phyloP scores from a whole-genome alignment of 305 asterid species.

The Solanum chacoense region DNA sequence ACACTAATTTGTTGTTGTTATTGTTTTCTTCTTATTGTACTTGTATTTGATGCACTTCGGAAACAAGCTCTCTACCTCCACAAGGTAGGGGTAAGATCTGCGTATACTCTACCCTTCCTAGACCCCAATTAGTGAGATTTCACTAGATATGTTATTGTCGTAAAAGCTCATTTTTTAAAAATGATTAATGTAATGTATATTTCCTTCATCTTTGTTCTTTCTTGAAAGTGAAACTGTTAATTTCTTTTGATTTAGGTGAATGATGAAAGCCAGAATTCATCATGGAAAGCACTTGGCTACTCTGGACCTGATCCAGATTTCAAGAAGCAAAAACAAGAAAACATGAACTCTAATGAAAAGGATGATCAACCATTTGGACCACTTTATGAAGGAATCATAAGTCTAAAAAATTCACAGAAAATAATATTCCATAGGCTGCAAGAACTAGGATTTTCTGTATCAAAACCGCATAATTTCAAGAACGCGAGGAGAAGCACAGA shows the following conservation, averaged over 20 bases:
- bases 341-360: background rate
- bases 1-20: background rate
- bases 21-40: background rate
- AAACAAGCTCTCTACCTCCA: background rate
- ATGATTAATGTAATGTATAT: background rate
- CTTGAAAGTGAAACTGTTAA: background rate
- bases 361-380: constrained; percentile 27
- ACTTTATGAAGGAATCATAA: constrained; percentile 38
- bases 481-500: background rate
- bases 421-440: constrained; percentile 18
- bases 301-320: constrained; percentile 46
- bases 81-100: background rate
- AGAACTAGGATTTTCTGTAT: constrained; percentile 33
- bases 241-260: constrained; percentile 31
- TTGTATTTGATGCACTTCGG: background rate
- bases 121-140: background rate
- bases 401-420: constrained; percentile 17
- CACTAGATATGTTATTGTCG: no score
- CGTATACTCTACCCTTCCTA: background rate
- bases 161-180: background rate
- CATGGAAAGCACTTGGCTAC: constrained; percentile 78
- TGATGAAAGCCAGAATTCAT: constrained; percentile 38
- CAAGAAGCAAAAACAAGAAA: constrained; percentile 10
- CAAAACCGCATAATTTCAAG: constrained; percentile 1
- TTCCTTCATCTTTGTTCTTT: background rate